Conservation (phyloP, 2,329 filamentous ascomycete species). For the Colletotrichum higginsianum region DNA sequence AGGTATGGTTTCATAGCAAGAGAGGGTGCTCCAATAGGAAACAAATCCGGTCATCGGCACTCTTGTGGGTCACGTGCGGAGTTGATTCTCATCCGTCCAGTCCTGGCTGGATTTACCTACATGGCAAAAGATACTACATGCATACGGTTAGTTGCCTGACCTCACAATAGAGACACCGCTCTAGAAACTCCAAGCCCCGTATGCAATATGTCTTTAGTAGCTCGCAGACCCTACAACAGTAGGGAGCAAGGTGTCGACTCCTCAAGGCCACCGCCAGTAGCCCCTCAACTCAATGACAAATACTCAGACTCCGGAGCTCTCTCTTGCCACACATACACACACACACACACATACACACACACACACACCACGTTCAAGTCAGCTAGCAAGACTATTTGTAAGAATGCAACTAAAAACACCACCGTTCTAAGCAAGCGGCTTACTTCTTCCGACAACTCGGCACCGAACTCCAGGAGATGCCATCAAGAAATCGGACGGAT, state of each 20-base stretch:
- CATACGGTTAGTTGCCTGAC: neutral
- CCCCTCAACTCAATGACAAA: neutral
- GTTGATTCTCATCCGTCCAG: slow-evolving; percentile 2
- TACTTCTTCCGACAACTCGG: neutral
- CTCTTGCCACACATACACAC: neutral
- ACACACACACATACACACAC: no score
- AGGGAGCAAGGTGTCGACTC: no score
- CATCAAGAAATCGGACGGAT: neutral
- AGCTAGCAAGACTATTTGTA: no score
- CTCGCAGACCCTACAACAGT: no score
- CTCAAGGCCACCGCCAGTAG: neutral
- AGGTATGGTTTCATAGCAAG: no score
- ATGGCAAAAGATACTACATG: no score
- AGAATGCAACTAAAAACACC: neutral
- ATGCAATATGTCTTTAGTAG: no score
- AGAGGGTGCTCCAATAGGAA: slow-evolving; percentile 13
- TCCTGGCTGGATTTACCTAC: no score
- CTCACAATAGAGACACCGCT: no score
- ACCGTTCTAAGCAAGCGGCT: neutral
- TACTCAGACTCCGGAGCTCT: neutral
- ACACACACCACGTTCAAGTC: no score
- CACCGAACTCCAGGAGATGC: neutral
- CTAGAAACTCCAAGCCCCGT: no score
- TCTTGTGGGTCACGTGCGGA: slow-evolving; percentile 16
- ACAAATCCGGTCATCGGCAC: slow-evolving; percentile 2